phyloP scores from a whole-genome alignment of 129 eudicot genomes.

The Flaveria bidentis region DNA sequence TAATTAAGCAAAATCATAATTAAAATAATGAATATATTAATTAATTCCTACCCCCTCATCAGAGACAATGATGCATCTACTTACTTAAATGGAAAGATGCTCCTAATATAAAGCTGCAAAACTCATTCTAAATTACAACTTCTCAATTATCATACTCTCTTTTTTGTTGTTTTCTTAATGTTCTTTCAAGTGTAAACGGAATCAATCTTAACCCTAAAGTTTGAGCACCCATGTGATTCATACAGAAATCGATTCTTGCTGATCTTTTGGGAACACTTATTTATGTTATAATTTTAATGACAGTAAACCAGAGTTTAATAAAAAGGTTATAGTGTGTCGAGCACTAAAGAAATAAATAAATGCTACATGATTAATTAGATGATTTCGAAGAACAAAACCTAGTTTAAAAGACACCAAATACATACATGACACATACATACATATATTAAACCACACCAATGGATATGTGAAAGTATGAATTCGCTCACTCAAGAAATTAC shows the following conservation, averaged over 20 bases:
- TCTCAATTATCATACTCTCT: slow-evolving; percentile 20
- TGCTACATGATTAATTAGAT: too few relatives aligned
- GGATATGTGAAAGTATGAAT: too few relatives aligned
- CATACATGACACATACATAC: too few relatives aligned
- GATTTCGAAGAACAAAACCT: too few relatives aligned
- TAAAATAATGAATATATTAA: not conserved
- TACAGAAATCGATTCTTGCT: slow-evolving; percentile 24
- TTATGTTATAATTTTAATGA: not conserved
- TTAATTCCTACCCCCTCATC: slow-evolving; percentile 32
- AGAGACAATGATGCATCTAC: slow-evolving; percentile 32
- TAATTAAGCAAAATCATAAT: not conserved
- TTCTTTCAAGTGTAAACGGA: slow-evolving; percentile 27
- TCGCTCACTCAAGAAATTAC: too few relatives aligned
- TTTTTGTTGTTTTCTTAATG: slow-evolving; percentile 17
- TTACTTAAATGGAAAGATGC: slow-evolving; percentile 7
- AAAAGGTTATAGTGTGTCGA: not conserved
- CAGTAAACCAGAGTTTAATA: not conserved
- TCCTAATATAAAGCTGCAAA: slow-evolving; percentile 35
- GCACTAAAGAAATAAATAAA: too few relatives aligned
- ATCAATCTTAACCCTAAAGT: slow-evolving; percentile 38
- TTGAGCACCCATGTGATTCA: slow-evolving; percentile 28
- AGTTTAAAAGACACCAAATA: too few relatives aligned
- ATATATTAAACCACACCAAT: too few relatives aligned
- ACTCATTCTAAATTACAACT: slow-evolving; percentile 27
- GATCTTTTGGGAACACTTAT: slow-evolving; percentile 26